A percentile compares a stretch with the other conserved stretches of the same genome.
phyloP scores from a whole-genome alignment of 257 asterid species.

The Dorcoceras hygrometricum region DNA sequence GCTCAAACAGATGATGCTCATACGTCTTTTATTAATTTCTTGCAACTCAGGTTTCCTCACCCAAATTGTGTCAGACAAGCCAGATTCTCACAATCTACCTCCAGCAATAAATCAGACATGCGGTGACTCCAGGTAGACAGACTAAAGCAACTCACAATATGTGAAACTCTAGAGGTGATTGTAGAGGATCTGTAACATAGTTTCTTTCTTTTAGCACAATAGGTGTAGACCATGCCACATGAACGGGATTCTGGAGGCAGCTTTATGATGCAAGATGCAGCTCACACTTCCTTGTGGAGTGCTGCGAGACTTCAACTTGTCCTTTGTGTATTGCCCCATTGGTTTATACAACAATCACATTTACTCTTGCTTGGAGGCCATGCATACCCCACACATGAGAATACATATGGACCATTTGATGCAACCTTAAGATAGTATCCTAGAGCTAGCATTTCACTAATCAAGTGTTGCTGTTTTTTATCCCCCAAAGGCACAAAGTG shows the following conservation, averaged over 20 bases:
- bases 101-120: not conserved
- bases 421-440: too few species aligned
- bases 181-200: not conserved
- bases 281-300: not conserved
- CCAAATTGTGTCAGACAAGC: not conserved
- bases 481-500: not conserved
- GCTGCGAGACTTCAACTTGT: not conserved
- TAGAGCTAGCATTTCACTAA: too few species aligned
- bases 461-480: not conserved
- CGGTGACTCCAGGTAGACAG: not conserved
- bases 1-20: not conserved
- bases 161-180: not conserved
- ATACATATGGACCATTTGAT: too few species aligned
- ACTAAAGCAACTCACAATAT: not conserved
- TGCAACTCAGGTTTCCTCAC: not conserved
- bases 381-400: too few species aligned
- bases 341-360: too few species aligned
- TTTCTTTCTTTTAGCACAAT: not conserved
- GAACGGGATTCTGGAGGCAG: not conserved
- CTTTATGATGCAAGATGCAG: not conserved
- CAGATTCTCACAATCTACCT: not conserved
- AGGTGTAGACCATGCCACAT: not conserved
- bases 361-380: too few species aligned
- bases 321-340: too few species aligned
- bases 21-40: not conserved